These are phyloP conservation scores for Epichloe sibirici DNA, from an alignment of 2,329 filamentous ascomycete species.

Conservation along the genomic window DNA sequence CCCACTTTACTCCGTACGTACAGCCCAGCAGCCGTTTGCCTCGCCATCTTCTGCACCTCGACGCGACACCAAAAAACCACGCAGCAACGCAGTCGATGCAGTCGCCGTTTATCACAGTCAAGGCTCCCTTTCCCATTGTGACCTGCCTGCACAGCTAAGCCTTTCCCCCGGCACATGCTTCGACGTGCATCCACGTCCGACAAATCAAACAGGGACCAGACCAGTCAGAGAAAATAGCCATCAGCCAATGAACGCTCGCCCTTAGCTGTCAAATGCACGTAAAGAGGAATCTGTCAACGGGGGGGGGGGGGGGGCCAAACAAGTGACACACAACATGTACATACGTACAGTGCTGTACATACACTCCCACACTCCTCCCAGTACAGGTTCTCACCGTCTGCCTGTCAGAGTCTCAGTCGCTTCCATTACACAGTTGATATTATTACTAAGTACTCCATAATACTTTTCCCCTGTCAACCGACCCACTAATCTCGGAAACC, in stretches of 20 bases:
- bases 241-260: conserved; percentile 2
- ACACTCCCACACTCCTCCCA: no score
- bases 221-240: neutral
- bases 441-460: no score
- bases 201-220: neutral
- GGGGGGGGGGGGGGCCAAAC: neutral
- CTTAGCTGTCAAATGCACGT: neutral
- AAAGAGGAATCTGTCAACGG: conserved; percentile 4
- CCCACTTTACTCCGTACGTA: no score
- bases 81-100: no score
- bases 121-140: neutral
- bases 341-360: no score
- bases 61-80: no score
- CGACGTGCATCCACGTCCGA: neutral
- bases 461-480: no score
- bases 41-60: no score
- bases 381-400: neutral
- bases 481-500: no score
- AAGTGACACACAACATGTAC: neutral
- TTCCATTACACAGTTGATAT: no score
- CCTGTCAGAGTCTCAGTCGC: no score
- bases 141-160: neutral
- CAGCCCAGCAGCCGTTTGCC: no score
- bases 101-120: neutral
- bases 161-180: neutral